Evolutionary conservation across 2,329 filamentous ascomycete genomes (phyloP), one percentile per base, ranked within the genome.

Genomic region (Colletotrichum sp.): DNA sequence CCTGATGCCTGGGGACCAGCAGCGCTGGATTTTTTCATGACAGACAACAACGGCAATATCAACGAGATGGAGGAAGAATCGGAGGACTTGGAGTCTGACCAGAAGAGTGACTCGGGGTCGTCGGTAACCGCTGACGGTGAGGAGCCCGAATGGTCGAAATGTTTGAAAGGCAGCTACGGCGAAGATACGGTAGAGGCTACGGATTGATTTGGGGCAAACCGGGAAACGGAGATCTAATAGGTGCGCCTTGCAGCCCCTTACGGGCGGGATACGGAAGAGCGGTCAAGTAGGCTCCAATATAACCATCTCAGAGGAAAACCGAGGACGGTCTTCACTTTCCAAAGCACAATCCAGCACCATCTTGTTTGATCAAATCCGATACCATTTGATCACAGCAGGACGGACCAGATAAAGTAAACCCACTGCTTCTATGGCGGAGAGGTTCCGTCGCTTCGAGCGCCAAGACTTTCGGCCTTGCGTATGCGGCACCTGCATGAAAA

Each of bases 171-270:
- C 1, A 52, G n/a, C 43, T 52, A 52, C 8, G 7, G 6, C 43
- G 43, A 52, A 52, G 43, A 52, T 22, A 0, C n/a, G n/a, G 8
- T 3, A n/a, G n/a, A 8, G 6, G 43, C 43, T 52, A 12, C 6
- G n/a, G 39, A 10, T 52, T 52, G 43, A 52, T 13, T 6, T 22
- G 43, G n/a, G 9, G 18, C 18, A 18, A 10, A 3, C 8, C 1
- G 43, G n/a, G 2, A 12, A 10, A 3, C 8, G 3, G 43, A 10
- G 2, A 12, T 12, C 18, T 13, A 18, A 0, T 0, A 48, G 18
- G 43, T 22, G n/a, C 7, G 0, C 18, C 1, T 48, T 13, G 36
- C 0, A 39, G 36, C 36, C 36, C 4, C 2, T 39, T 18, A 39
- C 15, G 15, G 4, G 15, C 36, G 36, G 15, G 36, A 39, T 9